Percentiles rank a stretch among this genome's conserved stretches.
These are phyloP conservation scores for Cryptococcus sp. DNA, from an alignment of 1,284 basidiomycete genomes.

Conservation along the genomic window DNA sequence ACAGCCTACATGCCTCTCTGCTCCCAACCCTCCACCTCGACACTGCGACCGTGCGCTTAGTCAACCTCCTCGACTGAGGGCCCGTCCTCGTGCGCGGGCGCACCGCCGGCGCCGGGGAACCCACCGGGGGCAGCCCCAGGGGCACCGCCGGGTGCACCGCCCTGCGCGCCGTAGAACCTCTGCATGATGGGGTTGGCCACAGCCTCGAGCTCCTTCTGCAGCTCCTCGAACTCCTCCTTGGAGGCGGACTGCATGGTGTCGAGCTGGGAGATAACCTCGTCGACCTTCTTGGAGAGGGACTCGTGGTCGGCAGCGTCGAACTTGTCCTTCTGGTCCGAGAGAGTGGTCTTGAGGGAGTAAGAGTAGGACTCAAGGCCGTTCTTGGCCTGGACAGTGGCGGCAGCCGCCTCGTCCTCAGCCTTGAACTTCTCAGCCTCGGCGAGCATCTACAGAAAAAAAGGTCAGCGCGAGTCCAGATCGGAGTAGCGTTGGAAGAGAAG, in stretches of 20 bases:
- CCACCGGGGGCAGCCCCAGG: constrained; percentile 59
- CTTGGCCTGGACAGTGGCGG: constrained; percentile 92
- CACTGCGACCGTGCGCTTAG: constrained; percentile 30
- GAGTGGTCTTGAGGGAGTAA: constrained; percentile 92
- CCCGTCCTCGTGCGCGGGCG: constrained; percentile 55
- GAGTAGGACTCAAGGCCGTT: constrained; percentile 92
- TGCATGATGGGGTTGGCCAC: constrained; percentile 67
- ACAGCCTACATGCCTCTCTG: not conserved
- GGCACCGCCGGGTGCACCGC: constrained; percentile 39
- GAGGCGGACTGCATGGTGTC: constrained; percentile 76
- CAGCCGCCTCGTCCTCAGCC: constrained; percentile 92
- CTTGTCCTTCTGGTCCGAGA: constrained; percentile 84
- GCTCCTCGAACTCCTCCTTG: constrained; percentile 90
- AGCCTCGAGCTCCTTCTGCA: constrained; percentile 92
- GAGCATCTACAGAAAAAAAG: constrained; percentile 71
- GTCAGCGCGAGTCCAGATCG: not conserved
- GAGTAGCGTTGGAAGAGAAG: no score
- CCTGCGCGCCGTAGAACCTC: constrained; percentile 62
- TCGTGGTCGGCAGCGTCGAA: constrained; percentile 84
- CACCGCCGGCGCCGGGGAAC: constrained; percentile 48
- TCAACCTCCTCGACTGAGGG: constrained; percentile 59
- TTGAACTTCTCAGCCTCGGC: constrained; percentile 81
- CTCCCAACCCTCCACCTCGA: not conserved
- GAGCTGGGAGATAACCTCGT: constrained; percentile 84
- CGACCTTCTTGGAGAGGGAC: constrained; percentile 76